Evolutionary conservation across 352 stramenopile genomes (phyloP), one percentile per base, ranked within the genome.

Genomic region (Globisporangium recalcitrans): DNA sequence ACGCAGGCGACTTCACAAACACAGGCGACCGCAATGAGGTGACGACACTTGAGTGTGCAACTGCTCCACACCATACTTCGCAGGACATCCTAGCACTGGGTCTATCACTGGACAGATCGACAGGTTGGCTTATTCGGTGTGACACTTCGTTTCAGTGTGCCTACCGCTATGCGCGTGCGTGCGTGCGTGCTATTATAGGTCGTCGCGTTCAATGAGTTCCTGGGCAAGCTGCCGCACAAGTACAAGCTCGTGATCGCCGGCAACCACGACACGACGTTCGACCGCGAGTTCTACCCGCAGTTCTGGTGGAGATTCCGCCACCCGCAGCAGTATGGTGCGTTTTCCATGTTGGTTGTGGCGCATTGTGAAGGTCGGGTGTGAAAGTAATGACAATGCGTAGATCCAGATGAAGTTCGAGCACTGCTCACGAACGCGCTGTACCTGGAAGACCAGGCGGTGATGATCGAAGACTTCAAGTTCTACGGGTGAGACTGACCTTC

Each of bases 1-100:
- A 96, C 52, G 89, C 96, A 49, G 82, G 82, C 22, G 90, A 98
- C 76, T 91, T 98, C 49, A 89, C 81, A 32, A 91, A 84, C 70
- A 94, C 73, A 22, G 83, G 83, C 36, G 71, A 74, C 32, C 80
- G 78, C 56, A 66, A 73, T 38, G 79, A 93, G 61, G 76, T 55
- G 0, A 26, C 6, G n/a, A n/a, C n/a, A n/a, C n/a, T 56, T 58
- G 16, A 9, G 19, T 52, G 14, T 32, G n/a, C n/a, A n/a, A n/a
- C n/a, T n/a, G n/a, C n/a, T n/a, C n/a, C n/a, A n/a, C n/a, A n/a
- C n/a, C n/a, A n/a, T n/a, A n/a, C n/a, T n/a, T n/a, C n/a, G n/a
- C n/a, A n/a, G n/a, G n/a, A n/a, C n/a, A n/a, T n/a, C n/a, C n/a
- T n/a, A n/a, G n/a, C n/a, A n/a, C n/a, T n/a, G n/a, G n/a, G n/a